Percentiles rank a stretch among this genome's conserved stretches.
Conservation (phyloP, 1,284 basidiomycete genomes). For the Microbotryum saponariae region DNA sequence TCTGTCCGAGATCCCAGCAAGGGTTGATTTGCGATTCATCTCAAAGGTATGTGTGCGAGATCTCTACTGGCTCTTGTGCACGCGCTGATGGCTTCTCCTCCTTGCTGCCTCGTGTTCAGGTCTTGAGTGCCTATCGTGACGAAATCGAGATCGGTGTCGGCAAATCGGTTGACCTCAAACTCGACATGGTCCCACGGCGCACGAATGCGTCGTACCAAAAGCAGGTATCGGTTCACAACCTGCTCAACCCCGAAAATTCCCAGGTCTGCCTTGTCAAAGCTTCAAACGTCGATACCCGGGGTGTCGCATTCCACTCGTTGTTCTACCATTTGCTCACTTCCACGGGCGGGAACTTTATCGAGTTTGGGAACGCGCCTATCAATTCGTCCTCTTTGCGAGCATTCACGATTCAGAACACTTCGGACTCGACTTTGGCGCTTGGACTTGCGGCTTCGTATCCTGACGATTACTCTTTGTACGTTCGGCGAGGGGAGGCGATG, state of each 20-base stretch:
- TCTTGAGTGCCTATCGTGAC: constrained; percentile 47
- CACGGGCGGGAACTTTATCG: constrained; percentile 47
- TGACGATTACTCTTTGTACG: constrained; percentile 47
- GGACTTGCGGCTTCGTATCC: constrained; percentile 47
- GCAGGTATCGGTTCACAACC: constrained; percentile 32
- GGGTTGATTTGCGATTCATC: constrained; percentile 47
- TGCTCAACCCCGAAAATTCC: constrained; percentile 40
- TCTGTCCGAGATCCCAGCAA: constrained; percentile 44
- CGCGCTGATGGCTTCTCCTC: background rate
- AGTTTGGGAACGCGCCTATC: constrained; percentile 49
- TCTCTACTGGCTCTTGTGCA: too few relatives aligned
- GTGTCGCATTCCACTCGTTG: constrained; percentile 48
- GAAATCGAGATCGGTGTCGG: constrained; percentile 46
- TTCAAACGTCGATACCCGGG: constrained; percentile 47
- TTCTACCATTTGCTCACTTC: constrained; percentile 49
- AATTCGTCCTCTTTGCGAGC: constrained; percentile 46
- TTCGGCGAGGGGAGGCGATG: constrained; percentile 32
- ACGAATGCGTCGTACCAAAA: constrained; percentile 49
- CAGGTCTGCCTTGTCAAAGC: constrained; percentile 47
- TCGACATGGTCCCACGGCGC: constrained; percentile 48
- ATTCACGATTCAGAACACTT: constrained; percentile 46
- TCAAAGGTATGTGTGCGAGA: constrained; percentile 39
- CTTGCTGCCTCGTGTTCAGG: background rate
- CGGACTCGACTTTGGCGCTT: constrained; percentile 40
- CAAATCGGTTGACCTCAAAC: constrained; percentile 45